Percentiles rank a stretch among this genome's conserved stretches.
These are phyloP conservation scores for Tulasnella sp. DNA, from an alignment of 768 basidiomycete species.

Conservation along the genomic window DNA sequence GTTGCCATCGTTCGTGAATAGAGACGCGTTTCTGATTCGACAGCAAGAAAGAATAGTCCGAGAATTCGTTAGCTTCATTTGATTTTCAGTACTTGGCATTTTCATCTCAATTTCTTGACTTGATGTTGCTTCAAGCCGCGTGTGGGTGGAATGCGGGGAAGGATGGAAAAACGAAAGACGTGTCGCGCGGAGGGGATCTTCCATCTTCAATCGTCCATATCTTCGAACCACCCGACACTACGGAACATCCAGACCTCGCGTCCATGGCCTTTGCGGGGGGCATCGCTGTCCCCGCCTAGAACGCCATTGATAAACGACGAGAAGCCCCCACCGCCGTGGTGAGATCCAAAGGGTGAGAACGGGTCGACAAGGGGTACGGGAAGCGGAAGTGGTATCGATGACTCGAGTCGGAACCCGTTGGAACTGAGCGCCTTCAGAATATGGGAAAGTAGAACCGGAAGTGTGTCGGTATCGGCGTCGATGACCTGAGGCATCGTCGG, in stretches of 20 bases:
- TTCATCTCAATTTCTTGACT: too few species aligned
- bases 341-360: slow-evolving; percentile 5
- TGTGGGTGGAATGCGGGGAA: too few species aligned
- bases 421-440: slow-evolving; percentile 11
- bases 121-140: too few species aligned
- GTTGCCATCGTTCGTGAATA: too few species aligned
- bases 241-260: slow-evolving; percentile 14
- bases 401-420: slow-evolving; percentile 9
- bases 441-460: slow-evolving; percentile 9
- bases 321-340: not conserved
- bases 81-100: too few species aligned
- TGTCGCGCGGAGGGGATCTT: too few species aligned
- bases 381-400: slow-evolving; percentile 9
- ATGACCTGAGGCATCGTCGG: slow-evolving; percentile 4
- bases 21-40: too few species aligned
- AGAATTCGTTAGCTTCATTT: too few species aligned
- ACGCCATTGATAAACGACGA: slow-evolving; percentile 5
- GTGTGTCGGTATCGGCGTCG: slow-evolving; percentile 14
- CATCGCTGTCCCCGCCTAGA: not conserved
- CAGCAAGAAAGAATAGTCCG: too few species aligned
- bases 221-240: slow-evolving; percentile 12
- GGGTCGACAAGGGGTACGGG: slow-evolving; percentile 13
- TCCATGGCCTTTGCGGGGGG: not conserved
- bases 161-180: too few species aligned
- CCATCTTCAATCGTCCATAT: slow-evolving; percentile 1